A percentile compares a stretch with the other conserved stretches of the same genome.
These are phyloP conservation scores for Logfia minima DNA, from an alignment of 129 eudicot species.

Conservation along the genomic window DNA sequence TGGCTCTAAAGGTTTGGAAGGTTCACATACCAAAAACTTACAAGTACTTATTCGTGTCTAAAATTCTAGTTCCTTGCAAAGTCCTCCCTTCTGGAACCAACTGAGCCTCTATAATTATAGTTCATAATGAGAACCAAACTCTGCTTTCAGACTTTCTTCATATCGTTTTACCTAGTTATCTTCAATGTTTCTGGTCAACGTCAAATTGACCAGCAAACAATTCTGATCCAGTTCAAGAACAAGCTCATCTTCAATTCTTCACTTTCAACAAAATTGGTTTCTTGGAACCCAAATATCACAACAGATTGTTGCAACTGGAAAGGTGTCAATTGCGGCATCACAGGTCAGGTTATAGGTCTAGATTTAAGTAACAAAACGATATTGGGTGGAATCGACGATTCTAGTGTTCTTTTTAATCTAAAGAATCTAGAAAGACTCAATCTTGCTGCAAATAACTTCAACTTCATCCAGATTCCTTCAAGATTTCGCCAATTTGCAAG, in stretches of 20 bases:
- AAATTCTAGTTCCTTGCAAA: no score
- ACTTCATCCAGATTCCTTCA: conserved; percentile 21
- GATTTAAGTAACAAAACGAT: conserved; percentile 34
- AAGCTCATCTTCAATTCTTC: conserved; percentile 17
- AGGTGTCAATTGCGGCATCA: conserved; percentile 26
- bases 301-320: conserved; percentile 31
- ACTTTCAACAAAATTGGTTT: conserved; percentile 18
- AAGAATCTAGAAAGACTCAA: conserved; percentile 33
- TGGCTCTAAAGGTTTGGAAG: no score
- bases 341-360: conserved; percentile 24
- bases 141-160: conserved; percentile 28
- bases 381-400: conserved; percentile 25
- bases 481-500: conserved; percentile 23
- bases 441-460: conserved; percentile 36
- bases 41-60: no score
- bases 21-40: no score
- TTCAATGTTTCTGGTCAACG: conserved; percentile 32
- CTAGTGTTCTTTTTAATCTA: conserved; percentile 30
- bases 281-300: conserved; percentile 29
- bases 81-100: no score
- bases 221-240: conserved; percentile 35
- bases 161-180: conserved; percentile 19
- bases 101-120: no score
- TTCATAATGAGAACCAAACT: conserved; percentile 35
- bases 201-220: conserved; percentile 24